phyloP scores from a whole-genome alignment of 2,329 filamentous ascomycete species.

The Exophiala xenobiotica region DNA sequence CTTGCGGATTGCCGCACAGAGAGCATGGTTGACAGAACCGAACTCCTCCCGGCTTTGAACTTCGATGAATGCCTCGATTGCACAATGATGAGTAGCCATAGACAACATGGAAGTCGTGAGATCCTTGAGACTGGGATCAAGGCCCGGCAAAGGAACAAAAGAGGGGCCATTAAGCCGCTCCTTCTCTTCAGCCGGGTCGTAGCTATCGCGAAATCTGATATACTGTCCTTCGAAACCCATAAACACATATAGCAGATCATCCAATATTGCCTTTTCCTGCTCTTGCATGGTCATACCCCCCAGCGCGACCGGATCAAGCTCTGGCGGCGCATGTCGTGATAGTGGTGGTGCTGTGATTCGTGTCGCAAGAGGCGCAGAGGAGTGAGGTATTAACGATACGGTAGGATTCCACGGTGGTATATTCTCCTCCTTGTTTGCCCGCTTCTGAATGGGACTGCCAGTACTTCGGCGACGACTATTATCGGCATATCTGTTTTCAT shows the following conservation, averaged over 20 bases:
- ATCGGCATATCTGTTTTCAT: conserved; percentile 3
- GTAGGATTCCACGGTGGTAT: conserved; percentile 71
- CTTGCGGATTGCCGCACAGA: conserved; percentile 92
- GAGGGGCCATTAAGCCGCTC: conserved; percentile 79
- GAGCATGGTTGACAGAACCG: conserved; percentile 89
- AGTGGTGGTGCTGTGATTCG: conserved; percentile 62
- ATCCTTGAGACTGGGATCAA: conserved; percentile 89
- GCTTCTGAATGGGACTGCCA: conserved; percentile 19
- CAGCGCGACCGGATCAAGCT: conserved; percentile 67
- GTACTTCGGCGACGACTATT: conserved; percentile 7
- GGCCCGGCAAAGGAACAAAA: conserved; percentile 75
- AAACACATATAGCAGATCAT: conserved; percentile 90
- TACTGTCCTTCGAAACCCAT: conserved; percentile 99
- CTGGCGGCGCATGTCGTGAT: conserved; percentile 65
- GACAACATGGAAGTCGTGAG: conserved; percentile 84
- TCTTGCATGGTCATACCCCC: conserved; percentile 71
- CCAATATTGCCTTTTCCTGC: conserved; percentile 83
- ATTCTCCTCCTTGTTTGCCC: conserved; percentile 34
- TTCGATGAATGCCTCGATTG: conserved; percentile 88
- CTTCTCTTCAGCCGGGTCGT: conserved; percentile 81
- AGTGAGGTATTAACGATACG: conserved; percentile 69
- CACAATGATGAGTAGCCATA: conserved; percentile 90
- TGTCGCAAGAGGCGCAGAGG: conserved; percentile 70
- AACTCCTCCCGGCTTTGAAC: conserved; percentile 91
- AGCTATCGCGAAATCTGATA: conserved; percentile 78